Percentiles rank a stretch among this genome's conserved stretches.
Evolutionary conservation across 2,329 filamentous ascomycete species (phyloP).

Genomic region (Diplodia scrobiculata): DNA sequence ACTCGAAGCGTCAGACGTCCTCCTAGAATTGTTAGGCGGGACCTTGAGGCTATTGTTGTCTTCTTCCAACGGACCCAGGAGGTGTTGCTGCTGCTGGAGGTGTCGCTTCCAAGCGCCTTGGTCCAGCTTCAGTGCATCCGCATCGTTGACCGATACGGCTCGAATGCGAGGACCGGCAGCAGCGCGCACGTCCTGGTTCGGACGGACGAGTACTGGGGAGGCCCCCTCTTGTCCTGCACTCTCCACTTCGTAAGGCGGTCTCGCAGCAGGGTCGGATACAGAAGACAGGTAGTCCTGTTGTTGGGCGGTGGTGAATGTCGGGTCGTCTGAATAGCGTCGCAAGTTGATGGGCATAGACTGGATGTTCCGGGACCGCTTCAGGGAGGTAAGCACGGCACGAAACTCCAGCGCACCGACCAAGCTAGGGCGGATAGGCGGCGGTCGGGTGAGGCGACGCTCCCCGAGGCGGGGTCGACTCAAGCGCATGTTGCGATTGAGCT

Average conservation of each 20-base stretch:
- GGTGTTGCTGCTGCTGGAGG: constrained; percentile 33
- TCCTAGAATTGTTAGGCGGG: constrained; percentile 16
- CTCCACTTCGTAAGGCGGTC: constrained; percentile 43
- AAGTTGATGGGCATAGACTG: constrained; percentile 69
- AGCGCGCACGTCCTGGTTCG: constrained; percentile 39
- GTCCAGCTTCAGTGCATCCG: constrained; percentile 52
- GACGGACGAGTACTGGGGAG: constrained; percentile 32
- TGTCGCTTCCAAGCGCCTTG: constrained; percentile 35
- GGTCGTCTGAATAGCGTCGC: constrained; percentile 69
- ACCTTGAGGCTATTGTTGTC: constrained; percentile 31
- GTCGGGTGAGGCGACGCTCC: constrained; percentile 71
- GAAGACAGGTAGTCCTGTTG: constrained; percentile 53
- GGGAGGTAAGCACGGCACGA: constrained; percentile 80
- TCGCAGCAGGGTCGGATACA: constrained; percentile 51
- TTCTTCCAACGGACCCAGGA: constrained; percentile 42
- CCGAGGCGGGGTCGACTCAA: constrained; percentile 66
- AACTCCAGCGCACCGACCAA: constrained; percentile 93
- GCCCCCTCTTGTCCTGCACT: constrained; percentile 34
- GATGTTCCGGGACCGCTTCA: constrained; percentile 79
- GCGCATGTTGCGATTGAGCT: constrained; percentile 92
- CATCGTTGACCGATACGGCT: constrained; percentile 64
- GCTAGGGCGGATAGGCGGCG: constrained; percentile 80
- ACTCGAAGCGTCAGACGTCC: constrained; percentile 23
- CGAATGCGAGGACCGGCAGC: constrained; percentile 44
- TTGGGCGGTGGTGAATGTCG: constrained; percentile 50